These are phyloP conservation scores for Naematelia aurantialba DNA, from an alignment of 768 basidiomycete genomes.

Conservation along the genomic window DNA sequence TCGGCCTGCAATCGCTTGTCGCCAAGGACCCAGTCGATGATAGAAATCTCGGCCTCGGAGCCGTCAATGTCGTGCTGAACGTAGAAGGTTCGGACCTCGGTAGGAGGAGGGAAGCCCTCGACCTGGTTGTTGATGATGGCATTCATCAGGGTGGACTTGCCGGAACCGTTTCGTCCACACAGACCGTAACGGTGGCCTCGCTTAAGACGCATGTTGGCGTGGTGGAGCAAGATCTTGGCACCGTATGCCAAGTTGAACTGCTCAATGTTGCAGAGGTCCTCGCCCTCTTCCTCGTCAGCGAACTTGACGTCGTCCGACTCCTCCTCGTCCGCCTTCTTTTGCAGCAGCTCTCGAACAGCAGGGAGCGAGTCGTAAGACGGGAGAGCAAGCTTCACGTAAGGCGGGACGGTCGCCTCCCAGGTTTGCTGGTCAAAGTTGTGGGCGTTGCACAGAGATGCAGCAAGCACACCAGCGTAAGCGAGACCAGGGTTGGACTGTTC, in stretches of 20 bases:
- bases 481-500: conserved; percentile 59
- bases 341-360: conserved; percentile 78
- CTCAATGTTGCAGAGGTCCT: conserved; percentile 92
- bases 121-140: conserved; percentile 62
- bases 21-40: conserved; percentile 77
- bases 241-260: conserved; percentile 98
- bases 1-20: conserved; percentile 76
- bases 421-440: conserved; percentile 88
- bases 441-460: conserved; percentile 77
- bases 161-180: conserved; percentile 97
- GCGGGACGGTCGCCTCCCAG: conserved; percentile 72
- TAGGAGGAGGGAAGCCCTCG: conserved; percentile 95
- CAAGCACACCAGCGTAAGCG: conserved; percentile 72
- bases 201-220: conserved; percentile 92
- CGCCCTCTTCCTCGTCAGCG: conserved; percentile 95
- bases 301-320: conserved; percentile 59
- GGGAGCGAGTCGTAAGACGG: conserved; percentile 63
- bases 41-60: conserved; percentile 83
- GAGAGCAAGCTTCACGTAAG: conserved; percentile 68
- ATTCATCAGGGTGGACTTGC: conserved; percentile 60
- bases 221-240: conserved; percentile 97
- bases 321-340: conserved; percentile 78
- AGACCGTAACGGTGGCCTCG: conserved; percentile 98
- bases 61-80: conserved; percentile 99
- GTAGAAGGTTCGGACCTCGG: conserved; percentile 97